Conservation (phyloP, 176 grass and related monocot species). For the Themeda triandra region DNA sequence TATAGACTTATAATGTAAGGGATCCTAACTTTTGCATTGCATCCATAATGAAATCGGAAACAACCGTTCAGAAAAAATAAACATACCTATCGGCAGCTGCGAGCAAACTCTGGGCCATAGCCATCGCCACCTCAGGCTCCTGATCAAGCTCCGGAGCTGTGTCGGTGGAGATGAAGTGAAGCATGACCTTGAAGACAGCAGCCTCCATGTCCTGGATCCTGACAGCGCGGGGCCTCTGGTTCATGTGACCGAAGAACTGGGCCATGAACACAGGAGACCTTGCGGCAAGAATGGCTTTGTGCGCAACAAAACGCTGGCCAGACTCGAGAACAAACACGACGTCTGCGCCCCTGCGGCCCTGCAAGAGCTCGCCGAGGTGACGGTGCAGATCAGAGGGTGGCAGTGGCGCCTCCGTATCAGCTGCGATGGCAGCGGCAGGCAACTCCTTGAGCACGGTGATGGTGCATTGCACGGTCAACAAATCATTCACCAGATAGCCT, state of each 20-base stretch:
- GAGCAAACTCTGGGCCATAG: no score
- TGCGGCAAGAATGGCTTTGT: conserved; percentile 7
- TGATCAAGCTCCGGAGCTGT: no score
- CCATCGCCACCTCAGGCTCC: no score
- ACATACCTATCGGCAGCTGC: no score
- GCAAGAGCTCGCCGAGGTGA: conserved; percentile 13
- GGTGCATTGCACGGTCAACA: background rate
- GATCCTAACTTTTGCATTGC: no score
- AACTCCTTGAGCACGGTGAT: background rate
- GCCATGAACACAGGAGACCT: conserved; percentile 33
- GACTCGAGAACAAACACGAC: background rate
- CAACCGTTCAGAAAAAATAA: no score
- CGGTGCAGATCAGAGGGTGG: background rate
- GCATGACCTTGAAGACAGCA: background rate
- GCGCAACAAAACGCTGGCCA: conserved; percentile 3
- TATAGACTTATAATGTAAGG: no score
- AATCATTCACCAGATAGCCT: conserved; percentile 1
- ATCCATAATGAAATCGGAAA: no score
- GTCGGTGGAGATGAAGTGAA: no score
- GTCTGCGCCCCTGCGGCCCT: conserved; percentile 3
- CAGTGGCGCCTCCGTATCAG: background rate
- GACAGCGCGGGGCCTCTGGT: background rate
- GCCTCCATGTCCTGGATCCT: background rate
- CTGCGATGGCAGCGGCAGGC: background rate
- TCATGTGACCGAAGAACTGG: conserved; percentile 24